phyloP scores from a whole-genome alignment of 2,329 filamentous ascomycete species.

The Davidsoniella australis region DNA sequence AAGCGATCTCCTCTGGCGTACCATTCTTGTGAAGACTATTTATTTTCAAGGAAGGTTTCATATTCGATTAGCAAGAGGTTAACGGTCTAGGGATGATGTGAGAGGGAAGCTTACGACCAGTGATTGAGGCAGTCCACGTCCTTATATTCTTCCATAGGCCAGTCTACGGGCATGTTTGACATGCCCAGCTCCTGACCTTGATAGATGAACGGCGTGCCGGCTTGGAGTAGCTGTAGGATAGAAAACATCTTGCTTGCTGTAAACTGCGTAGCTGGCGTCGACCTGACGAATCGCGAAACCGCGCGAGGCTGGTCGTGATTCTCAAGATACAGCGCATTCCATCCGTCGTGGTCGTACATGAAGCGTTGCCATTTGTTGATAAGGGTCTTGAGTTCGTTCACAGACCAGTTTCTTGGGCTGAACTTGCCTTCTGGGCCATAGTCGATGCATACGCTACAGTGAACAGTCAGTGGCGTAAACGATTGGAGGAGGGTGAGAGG shows the following conservation, averaged over 20 bases:
- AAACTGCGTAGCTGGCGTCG: conserved; percentile 30
- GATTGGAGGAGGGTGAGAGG: conserved; percentile 17
- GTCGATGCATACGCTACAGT: conserved; percentile 28
- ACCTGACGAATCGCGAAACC: conserved; percentile 37
- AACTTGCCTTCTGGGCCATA: conserved; percentile 28
- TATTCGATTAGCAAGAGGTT: neutral
- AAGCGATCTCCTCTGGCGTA: conserved; percentile 21
- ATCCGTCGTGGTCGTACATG: conserved; percentile 41
- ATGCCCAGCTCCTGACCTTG: conserved; percentile 55
- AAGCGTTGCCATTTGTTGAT: conserved; percentile 42
- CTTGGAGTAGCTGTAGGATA: conserved; percentile 36
- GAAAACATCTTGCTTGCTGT: conserved; percentile 42
- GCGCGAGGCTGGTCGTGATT: conserved; percentile 48
- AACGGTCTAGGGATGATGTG: neutral
- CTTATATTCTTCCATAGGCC: conserved; percentile 49
- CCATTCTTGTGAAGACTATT: conserved; percentile 23
- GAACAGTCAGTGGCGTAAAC: conserved; percentile 15
- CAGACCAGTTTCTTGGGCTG: conserved; percentile 25
- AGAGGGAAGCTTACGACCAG: conserved; percentile 24
- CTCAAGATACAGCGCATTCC: conserved; percentile 49
- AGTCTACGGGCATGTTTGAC: conserved; percentile 42
- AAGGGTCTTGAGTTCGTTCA: conserved; percentile 33
- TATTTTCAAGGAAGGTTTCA: neutral
- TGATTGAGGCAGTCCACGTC: conserved; percentile 44
- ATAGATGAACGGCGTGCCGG: conserved; percentile 50